Evolutionary conservation across 176 grass and related monocot species (phyloP).

Genomic region (Urochloa ruziziensis): DNA sequence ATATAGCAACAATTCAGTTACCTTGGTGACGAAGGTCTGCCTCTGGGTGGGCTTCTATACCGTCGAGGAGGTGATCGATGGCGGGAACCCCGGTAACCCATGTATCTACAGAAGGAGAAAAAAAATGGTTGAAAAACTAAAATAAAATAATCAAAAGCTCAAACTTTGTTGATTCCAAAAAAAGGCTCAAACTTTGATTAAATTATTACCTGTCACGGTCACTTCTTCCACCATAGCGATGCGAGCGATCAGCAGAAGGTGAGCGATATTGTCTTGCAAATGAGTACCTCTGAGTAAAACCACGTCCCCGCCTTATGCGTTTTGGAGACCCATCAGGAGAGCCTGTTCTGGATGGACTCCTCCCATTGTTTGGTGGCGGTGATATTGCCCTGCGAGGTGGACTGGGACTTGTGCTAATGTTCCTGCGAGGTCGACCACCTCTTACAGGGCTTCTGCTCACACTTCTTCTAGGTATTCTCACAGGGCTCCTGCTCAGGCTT

Average conservation of each 20-base stretch:
- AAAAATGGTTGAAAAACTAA: not conserved
- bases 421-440: slow-evolving; percentile 57
- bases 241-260: slow-evolving; percentile 70
- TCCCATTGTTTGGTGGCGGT: slow-evolving; percentile 56
- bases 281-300: slow-evolving; percentile 88
- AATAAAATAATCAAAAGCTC: not conserved
- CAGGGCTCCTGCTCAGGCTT: slow-evolving; percentile 71
- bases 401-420: slow-evolving; percentile 68
- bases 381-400: slow-evolving; percentile 61
- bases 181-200: not conserved
- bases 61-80: slow-evolving; percentile 83
- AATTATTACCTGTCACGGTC: slow-evolving; percentile 72
- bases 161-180: too few relatives aligned
- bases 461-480: slow-evolving; percentile 64
- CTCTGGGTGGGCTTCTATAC: slow-evolving; percentile 85
- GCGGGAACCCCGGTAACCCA: slow-evolving; percentile 56
- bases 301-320: slow-evolving; percentile 77
- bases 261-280: slow-evolving; percentile 95
- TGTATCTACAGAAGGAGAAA: slow-evolving; percentile 28
- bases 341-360: slow-evolving; percentile 85
- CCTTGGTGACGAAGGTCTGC: slow-evolving; percentile 69
- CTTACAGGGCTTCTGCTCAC: slow-evolving; percentile 66
- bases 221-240: slow-evolving; percentile 78
- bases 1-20: slow-evolving; percentile 23
- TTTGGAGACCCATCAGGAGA: slow-evolving; percentile 91